A percentile compares a stretch with the other conserved stretches of the same genome.
These are phyloP conservation scores for Geosmithia putterillii DNA, from an alignment of 2,329 filamentous ascomycete genomes.

Conservation along the genomic window DNA sequence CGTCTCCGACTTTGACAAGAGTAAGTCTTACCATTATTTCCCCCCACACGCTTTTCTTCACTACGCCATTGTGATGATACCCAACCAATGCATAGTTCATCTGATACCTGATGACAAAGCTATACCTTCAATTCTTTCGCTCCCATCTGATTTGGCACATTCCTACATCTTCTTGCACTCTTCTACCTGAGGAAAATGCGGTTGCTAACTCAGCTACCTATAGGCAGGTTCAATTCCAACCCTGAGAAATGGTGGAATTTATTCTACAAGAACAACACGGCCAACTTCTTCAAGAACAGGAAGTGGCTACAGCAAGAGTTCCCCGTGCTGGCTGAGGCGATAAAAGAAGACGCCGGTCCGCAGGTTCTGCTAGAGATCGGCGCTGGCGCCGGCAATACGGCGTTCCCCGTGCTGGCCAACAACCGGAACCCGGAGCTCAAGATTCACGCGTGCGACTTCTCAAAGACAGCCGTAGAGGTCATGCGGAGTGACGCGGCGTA, in stretches of 20 bases:
- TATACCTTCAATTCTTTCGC: conserved; percentile 53
- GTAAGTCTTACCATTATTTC: conserved; percentile 29
- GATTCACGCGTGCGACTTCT: conserved; percentile 93
- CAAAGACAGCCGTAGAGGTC: conserved; percentile 85
- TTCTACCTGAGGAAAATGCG: neutral
- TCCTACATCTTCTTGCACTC: conserved; percentile 5
- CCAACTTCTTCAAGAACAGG: conserved; percentile 97
- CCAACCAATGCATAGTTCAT: conserved; percentile 56
- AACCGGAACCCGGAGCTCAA: conserved; percentile 75
- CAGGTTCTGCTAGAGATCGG: conserved; percentile 78
- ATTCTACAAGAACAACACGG: conserved; percentile 96
- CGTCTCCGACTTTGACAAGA: conserved; percentile 87
- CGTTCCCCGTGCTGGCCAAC: conserved; percentile 75
- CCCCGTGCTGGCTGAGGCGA: conserved; percentile 70
- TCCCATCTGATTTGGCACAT: conserved; percentile 50
- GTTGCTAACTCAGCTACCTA: conserved; percentile 22
- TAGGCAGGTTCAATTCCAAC: conserved; percentile 73
- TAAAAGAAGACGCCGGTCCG: conserved; percentile 54
- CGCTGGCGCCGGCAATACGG: conserved; percentile 90
- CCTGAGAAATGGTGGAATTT: conserved; percentile 96
- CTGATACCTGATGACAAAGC: conserved; percentile 52
- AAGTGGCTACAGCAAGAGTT: conserved; percentile 98
- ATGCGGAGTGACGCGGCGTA: conserved; percentile 76
- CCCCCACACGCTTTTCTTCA: conserved; percentile 1
- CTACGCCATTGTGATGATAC: conserved; percentile 35